Conservation (phyloP, 148 eudicot genomes). For the Pouteria glomerata region DNA sequence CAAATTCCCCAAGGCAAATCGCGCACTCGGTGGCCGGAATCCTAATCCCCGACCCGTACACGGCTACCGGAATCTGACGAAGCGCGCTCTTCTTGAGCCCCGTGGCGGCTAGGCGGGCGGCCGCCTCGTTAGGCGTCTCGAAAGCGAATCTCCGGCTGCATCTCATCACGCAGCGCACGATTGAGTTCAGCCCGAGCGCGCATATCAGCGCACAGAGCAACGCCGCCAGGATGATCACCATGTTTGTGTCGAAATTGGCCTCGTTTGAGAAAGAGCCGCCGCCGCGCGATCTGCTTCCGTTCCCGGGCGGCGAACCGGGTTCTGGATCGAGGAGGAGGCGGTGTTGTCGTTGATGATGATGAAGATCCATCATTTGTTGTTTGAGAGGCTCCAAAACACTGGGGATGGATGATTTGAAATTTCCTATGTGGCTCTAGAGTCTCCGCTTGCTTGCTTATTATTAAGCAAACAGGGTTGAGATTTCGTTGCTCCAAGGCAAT, state of each 20-base stretch:
- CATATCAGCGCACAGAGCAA: slow-evolving; percentile 30
- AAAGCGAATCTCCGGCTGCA: slow-evolving; percentile 15
- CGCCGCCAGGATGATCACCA: slow-evolving; percentile 34
- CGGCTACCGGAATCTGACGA: slow-evolving; percentile 12
- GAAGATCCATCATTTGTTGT: no score
- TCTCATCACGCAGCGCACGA: slow-evolving; percentile 22
- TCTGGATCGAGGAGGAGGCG: slow-evolving; percentile 1
- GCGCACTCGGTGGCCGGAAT: slow-evolving; percentile 31
- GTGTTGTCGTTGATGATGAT: no score
- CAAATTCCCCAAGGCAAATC: slow-evolving; percentile 40
- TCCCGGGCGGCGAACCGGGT: not conserved
- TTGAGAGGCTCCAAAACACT: no score
- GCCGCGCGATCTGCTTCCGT: not conserved
- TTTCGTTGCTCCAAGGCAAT: slow-evolving; percentile 15
- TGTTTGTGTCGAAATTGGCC: slow-evolving; percentile 30
- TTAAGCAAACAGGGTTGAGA: slow-evolving; percentile 1
- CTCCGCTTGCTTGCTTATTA: no score
- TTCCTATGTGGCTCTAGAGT: no score
- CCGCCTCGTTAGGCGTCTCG: slow-evolving; percentile 2
- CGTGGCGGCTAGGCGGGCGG: not conserved
- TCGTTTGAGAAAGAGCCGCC: not conserved
- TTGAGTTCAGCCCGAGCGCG: slow-evolving; percentile 31
- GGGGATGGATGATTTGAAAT: no score
- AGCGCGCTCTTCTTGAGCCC: slow-evolving; percentile 8
- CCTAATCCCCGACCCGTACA: not conserved